Evolutionary conservation across 2,329 filamentous ascomycete species (phyloP).

Genomic region (Colletotrichum sp.): DNA sequence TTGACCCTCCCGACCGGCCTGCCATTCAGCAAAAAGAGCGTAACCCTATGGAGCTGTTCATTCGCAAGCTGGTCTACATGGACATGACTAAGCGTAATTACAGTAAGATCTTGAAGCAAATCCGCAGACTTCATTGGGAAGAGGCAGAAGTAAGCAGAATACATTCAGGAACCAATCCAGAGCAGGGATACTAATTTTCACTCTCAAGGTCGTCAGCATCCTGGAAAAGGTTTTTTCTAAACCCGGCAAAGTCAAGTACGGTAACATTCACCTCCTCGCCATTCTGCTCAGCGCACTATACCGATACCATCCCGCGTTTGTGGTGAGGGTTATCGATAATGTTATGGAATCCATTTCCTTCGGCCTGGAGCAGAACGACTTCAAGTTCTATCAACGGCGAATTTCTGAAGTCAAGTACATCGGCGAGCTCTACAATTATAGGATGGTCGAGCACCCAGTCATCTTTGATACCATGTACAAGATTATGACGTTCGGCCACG

Average conservation of each 20-base stretch:
- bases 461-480: slow-evolving; percentile 96
- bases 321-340: slow-evolving; percentile 90
- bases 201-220: slow-evolving; percentile 66
- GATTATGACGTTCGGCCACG: slow-evolving; percentile 91
- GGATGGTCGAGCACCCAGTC: slow-evolving; percentile 92
- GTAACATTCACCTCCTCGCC: slow-evolving; percentile 91
- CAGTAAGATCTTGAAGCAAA: slow-evolving; percentile 91
- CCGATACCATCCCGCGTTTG: slow-evolving; percentile 90
- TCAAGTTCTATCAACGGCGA: slow-evolving; percentile 94
- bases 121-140: slow-evolving; percentile 97
- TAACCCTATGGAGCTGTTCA: slow-evolving; percentile 89
- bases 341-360: slow-evolving; percentile 86
- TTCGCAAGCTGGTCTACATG: slow-evolving; percentile 89
- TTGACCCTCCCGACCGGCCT: slow-evolving; percentile 91
- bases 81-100: slow-evolving; percentile 95
- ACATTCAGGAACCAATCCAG: neutral
- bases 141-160: slow-evolving; percentile 72
- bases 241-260: slow-evolving; percentile 96
- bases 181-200: neutral
- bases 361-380: slow-evolving; percentile 94
- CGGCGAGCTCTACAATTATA: slow-evolving; percentile 96
- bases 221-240: slow-evolving; percentile 94
- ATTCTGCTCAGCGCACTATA: slow-evolving; percentile 89
- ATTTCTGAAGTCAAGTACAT: slow-evolving; percentile 97
- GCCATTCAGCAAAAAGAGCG: slow-evolving; percentile 97